These are phyloP conservation scores for Ceratobasidium sp. DNA, from an alignment of 1,284 basidiomycete genomes.

Conservation along the genomic window DNA sequence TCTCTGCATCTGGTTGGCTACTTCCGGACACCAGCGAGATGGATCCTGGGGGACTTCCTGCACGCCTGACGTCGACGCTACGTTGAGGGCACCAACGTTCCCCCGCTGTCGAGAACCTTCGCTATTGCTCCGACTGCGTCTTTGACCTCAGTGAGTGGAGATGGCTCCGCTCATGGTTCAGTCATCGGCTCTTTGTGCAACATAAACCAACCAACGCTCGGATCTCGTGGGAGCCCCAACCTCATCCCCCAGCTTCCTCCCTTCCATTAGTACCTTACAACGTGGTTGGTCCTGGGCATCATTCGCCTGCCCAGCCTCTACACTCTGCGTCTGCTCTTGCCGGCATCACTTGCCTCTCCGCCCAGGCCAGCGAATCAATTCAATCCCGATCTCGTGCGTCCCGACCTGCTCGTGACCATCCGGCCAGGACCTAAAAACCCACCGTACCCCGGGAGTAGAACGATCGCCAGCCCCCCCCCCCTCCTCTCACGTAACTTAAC, in stretches of 20 bases:
- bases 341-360: background rate
- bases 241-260: slow-evolving; percentile 9
- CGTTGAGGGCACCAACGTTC: slow-evolving; percentile 26
- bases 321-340: background rate
- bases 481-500: background rate
- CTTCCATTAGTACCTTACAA: slow-evolving; percentile 19
- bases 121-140: background rate
- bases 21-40: background rate
- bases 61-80: slow-evolving; percentile 16
- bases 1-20: background rate
- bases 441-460: background rate
- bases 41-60: background rate
- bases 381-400: background rate
- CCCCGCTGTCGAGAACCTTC: background rate
- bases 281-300: background rate
- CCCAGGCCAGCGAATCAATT: slow-evolving; percentile 26
- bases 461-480: background rate
- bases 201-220: slow-evolving; percentile 15
- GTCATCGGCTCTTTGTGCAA: background rate
- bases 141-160: background rate
- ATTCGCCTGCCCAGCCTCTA: background rate
- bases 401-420: background rate
- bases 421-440: slow-evolving; percentile 13
- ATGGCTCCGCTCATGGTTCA: background rate
- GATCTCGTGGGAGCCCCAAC: slow-evolving; percentile 33